A percentile compares a stretch with the other conserved stretches of the same genome.
Conservation (phyloP, 2,329 filamentous ascomycete species). For the Dryadomyces quercus-mongolicae region DNA sequence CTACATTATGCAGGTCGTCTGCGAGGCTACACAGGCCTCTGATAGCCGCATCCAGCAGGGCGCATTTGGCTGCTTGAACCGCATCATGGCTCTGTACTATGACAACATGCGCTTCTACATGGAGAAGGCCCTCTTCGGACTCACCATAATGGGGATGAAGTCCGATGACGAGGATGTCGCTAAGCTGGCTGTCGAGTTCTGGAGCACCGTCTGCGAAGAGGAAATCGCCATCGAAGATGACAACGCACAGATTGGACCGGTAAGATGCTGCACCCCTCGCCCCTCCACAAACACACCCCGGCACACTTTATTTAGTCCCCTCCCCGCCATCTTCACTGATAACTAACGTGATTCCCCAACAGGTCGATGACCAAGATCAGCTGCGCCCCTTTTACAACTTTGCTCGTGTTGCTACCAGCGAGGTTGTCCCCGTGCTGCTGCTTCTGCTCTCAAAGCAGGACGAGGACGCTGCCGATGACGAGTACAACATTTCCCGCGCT, state of each 20-base stretch:
- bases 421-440: constrained; percentile 87
- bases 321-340: constrained; percentile 4
- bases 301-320: not conserved
- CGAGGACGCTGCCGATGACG: constrained; percentile 90
- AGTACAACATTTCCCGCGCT: constrained; percentile 92
- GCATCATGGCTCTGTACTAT: constrained; percentile 98
- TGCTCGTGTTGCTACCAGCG: constrained; percentile 78
- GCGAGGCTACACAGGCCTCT: constrained; percentile 90
- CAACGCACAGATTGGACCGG: constrained; percentile 57
- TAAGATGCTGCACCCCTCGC: not conserved
- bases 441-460: constrained; percentile 90
- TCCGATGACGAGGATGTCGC: constrained; percentile 94
- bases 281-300: not conserved
- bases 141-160: constrained; percentile 98
- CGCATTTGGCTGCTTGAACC: constrained; percentile 92
- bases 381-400: constrained; percentile 94
- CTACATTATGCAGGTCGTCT: constrained; percentile 99
- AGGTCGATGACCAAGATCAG: constrained; percentile 61
- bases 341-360: constrained; percentile 3
- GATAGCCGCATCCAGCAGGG: constrained; percentile 90
- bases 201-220: constrained; percentile 99
- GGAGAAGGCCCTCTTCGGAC: constrained; percentile 97
- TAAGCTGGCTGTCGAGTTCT: constrained; percentile 97
- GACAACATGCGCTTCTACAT: constrained; percentile 99
- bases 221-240: constrained; percentile 97